Conservation (phyloP, 164 flowering plant species). For the Nymphaea colorata region DNA sequence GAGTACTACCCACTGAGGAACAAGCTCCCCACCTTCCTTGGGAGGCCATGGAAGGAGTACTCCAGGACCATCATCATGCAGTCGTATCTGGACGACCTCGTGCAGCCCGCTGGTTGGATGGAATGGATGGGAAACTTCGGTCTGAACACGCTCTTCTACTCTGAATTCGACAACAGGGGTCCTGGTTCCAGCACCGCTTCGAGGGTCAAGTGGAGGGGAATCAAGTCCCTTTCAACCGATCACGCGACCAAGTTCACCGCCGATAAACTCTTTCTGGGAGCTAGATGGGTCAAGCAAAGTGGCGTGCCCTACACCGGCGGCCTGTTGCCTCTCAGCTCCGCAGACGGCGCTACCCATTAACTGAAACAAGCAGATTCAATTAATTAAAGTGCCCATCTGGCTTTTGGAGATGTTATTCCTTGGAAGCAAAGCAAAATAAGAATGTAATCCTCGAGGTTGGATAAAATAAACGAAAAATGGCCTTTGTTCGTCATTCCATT, state of each 20-base stretch:
- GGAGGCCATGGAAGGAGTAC: slow-evolving; percentile 32
- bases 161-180: slow-evolving; percentile 37
- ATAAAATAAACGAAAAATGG: too few relatives aligned
- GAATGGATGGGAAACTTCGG: slow-evolving; percentile 40
- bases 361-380: too few relatives aligned
- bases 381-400: too few relatives aligned
- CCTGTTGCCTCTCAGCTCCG: slow-evolving; percentile 1
- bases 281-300: slow-evolving; percentile 25
- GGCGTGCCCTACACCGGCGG: slow-evolving; percentile 40
- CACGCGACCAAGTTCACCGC: slow-evolving; percentile 18
- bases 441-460: too few relatives aligned
- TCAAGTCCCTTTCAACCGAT: slow-evolving; percentile 24
- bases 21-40: slow-evolving; percentile 17
- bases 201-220: slow-evolving; percentile 50
- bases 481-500: too few relatives aligned
- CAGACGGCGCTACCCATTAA: not conserved
- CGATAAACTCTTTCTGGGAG: slow-evolving; percentile 19
- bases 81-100: slow-evolving; percentile 27
- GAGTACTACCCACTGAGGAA: slow-evolving; percentile 13
- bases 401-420: too few relatives aligned
- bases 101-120: slow-evolving; percentile 44
- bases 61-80: slow-evolving; percentile 23
- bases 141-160: slow-evolving; percentile 30
- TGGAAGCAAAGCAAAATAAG: too few relatives aligned
- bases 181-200: slow-evolving; percentile 24